phyloP scores from a whole-genome alignment of 2,329 filamentous ascomycete genomes.

The Whalleya microplaca region DNA sequence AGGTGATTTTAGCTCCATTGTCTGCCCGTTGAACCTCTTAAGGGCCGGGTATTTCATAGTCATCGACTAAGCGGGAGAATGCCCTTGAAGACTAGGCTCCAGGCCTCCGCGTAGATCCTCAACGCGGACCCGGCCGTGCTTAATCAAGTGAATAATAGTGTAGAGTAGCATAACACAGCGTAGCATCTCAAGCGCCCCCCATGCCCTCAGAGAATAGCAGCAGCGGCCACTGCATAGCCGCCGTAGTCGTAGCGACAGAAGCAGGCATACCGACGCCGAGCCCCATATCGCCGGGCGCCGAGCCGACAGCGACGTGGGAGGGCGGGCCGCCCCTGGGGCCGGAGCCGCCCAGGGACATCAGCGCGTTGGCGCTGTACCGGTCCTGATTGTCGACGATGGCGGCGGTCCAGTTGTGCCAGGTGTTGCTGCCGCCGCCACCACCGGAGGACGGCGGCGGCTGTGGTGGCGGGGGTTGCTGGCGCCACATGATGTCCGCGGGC shows the following conservation, averaged over 20 bases:
- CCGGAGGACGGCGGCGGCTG: not conserved
- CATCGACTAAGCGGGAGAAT: too few relatives aligned
- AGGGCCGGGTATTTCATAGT: too few relatives aligned
- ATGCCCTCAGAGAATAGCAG: slow-evolving; percentile 37
- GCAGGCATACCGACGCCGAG: slow-evolving; percentile 32
- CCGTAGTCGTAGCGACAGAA: slow-evolving; percentile 27
- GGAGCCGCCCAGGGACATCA: slow-evolving; percentile 49
- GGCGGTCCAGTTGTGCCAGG: slow-evolving; percentile 60
- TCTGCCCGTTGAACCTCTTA: too few relatives aligned
- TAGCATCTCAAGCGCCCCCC: slow-evolving; percentile 28
- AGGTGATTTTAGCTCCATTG: too few relatives aligned
- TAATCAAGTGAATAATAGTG: too few relatives aligned
- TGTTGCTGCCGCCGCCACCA: slow-evolving; percentile 41
- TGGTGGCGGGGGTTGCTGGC: slow-evolving; percentile 25
- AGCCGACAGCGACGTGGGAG: slow-evolving; percentile 27
- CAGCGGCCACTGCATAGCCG: slow-evolving; percentile 38
- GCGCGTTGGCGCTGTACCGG: slow-evolving; percentile 52
- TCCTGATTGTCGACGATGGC: slow-evolving; percentile 55
- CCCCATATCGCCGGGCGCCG: slow-evolving; percentile 23
- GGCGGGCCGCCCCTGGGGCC: slow-evolving; percentile 7
- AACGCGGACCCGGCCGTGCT: too few relatives aligned
- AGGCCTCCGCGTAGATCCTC: too few relatives aligned
- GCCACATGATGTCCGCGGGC: slow-evolving; percentile 35
- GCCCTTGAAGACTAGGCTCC: too few relatives aligned
- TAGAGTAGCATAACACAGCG: too few relatives aligned